A percentile compares a stretch with the other conserved stretches of the same genome.
Conservation (phyloP, 2,329 filamentous ascomycete species). For the Westerdykella sp. region DNA sequence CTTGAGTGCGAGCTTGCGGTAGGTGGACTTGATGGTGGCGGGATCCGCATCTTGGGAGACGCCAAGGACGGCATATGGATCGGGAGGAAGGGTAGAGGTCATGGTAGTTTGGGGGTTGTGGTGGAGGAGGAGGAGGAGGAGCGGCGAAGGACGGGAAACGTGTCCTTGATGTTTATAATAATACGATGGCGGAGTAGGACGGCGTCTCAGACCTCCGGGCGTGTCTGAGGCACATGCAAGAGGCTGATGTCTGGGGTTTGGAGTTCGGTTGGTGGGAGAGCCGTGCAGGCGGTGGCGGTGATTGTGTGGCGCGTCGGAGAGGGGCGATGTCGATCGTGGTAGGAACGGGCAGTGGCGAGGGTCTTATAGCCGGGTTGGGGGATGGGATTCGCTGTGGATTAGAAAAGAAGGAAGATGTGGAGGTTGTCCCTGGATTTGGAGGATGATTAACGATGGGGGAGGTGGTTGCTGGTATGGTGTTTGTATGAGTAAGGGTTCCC, state of each 20-base stretch:
- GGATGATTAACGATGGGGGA: background rate
- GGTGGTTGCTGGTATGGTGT: background rate
- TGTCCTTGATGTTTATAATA: slow-evolving; percentile 8
- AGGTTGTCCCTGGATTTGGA: slow-evolving; percentile 6
- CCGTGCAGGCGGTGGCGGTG: slow-evolving; percentile 16
- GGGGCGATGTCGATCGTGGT: slow-evolving; percentile 1
- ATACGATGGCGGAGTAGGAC: background rate
- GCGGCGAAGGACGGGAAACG: slow-evolving; percentile 1
- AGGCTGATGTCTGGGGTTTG: slow-evolving; percentile 4
- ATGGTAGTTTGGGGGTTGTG: slow-evolving; percentile 40
- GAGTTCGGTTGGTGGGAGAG: slow-evolving; percentile 6
- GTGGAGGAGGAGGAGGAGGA: slow-evolving; percentile 1
- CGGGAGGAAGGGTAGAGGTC: slow-evolving; percentile 48
- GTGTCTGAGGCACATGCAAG: slow-evolving; percentile 9
- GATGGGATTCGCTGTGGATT: slow-evolving; percentile 1
- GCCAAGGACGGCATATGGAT: slow-evolving; percentile 75
- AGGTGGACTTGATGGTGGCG: slow-evolving; percentile 67
- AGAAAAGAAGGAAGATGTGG: background rate
- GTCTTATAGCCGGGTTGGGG: background rate
- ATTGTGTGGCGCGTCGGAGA: slow-evolving; percentile 13
- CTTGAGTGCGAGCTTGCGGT: slow-evolving; percentile 80
- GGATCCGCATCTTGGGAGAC: slow-evolving; percentile 65
- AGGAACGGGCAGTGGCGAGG: background rate
- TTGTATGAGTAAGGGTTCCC: slow-evolving; percentile 1
- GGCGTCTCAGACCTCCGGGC: background rate